Percentiles rank a stretch among this genome's conserved stretches.
phyloP scores from a whole-genome alignment of 2,329 filamentous ascomycete species.

The Aureobasidium subglaciale region DNA sequence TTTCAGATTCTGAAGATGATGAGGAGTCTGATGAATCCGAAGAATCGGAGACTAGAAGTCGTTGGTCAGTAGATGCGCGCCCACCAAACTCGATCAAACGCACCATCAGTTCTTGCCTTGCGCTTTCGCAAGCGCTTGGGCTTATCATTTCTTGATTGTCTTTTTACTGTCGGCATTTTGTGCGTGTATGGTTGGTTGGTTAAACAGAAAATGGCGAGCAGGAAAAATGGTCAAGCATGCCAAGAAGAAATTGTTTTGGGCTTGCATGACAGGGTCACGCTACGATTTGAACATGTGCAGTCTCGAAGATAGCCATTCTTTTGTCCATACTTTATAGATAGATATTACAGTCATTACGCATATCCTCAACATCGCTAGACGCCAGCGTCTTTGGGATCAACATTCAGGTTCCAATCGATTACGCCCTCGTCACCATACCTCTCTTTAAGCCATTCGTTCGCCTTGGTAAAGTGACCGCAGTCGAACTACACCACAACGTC shows the following conservation, averaged over 20 bases:
- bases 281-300: not conserved
- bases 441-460: constrained; percentile 75
- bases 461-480: constrained; percentile 71
- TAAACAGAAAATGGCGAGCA: not conserved
- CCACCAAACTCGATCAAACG: not conserved
- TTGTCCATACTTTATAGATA: not conserved
- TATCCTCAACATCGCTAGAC: constrained; percentile 21
- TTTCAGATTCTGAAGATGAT: constrained; percentile 6
- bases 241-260: not conserved
- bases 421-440: constrained; percentile 72
- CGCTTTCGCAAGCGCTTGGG: constrained; percentile 11
- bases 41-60: not conserved
- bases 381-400: constrained; percentile 36
- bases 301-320: not conserved
- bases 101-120: constrained; percentile 11
- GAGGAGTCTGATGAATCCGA: constrained; percentile 6
- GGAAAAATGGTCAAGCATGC: constrained; percentile 3
- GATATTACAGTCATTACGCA: not conserved
- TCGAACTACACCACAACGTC: constrained; percentile 21
- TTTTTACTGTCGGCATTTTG: constrained; percentile 10
- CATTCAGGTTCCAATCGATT: constrained; percentile 75
- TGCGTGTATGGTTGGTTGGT: not conserved
- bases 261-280: not conserved
- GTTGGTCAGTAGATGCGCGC: not conserved
- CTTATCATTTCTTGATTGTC: constrained; percentile 1